Base-by-base conservation (phyloP, 257 asterid genomes). In the Striga asiatica region DNA sequence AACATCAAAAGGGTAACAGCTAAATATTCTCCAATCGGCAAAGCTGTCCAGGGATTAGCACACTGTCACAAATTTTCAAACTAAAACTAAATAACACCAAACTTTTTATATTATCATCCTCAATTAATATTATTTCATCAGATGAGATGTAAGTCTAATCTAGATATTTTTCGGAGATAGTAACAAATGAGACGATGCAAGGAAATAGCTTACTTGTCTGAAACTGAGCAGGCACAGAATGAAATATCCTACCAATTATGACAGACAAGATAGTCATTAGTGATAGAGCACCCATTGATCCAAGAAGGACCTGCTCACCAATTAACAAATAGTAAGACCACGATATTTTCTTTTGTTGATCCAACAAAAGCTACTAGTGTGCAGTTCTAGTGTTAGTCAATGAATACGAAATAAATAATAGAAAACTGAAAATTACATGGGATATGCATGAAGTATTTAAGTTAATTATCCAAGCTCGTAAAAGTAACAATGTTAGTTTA, bases 271-370 rank as follows among this genome's bases (percentile, higher is more conserved):
- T 60, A 4, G 95, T 74, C 97, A 92, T 92, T 24, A 92, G 93
- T 13, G 98, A 84, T 19, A 92, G 78, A 45, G 98, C 98, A 48
- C 85, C 98, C 88, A 92, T 85, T 31, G 98, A 92, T 60, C 98
- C 98, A 62, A 92, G 43, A 75, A 92, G 98, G 22, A 88, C 98
- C 98, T 88, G 79, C 2, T 17, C 67, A 73, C n/a, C 14, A 38
- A 60, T 58, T 17, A 64, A 67, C 19, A 18, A 60, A 22, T 10
- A 48, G 6, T 21, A 48, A 14, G 13, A 48, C 21, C 19, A 14
- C 35, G 8, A n/a, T 35, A 7, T 41, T 41, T n/a, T n/a, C 1
- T 4, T 11, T n/a, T 41, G 8, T 21, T 1, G 48, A 29, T 13
- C 3, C n/a, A 3, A 35, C 2, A 12, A 35, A 35, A 28, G 5